phyloP scores from a whole-genome alignment of 176 grass and related monocot species.

The Phoenix roebelenii region DNA sequence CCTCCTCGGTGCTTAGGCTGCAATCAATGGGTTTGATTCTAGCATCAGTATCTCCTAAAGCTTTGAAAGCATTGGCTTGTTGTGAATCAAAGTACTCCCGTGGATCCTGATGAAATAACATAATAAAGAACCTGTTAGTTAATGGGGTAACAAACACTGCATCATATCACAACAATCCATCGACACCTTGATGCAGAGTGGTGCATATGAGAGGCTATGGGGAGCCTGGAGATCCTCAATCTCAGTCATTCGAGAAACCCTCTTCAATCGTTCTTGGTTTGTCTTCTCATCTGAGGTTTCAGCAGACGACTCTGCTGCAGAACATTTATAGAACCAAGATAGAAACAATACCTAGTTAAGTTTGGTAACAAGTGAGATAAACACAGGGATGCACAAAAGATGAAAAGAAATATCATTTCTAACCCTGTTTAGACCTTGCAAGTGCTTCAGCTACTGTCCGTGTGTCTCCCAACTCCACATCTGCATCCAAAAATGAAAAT shows the following conservation, averaged over 20 bases:
- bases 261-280: slow-evolving; percentile 42
- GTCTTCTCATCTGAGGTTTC: slow-evolving; percentile 46
- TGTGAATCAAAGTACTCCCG: slow-evolving; percentile 95
- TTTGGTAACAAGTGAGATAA: neutral
- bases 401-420: slow-evolving; percentile 21
- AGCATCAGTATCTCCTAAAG: slow-evolving; percentile 48
- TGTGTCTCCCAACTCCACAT: slow-evolving; percentile 65
- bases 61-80: slow-evolving; percentile 85
- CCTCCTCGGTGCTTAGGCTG: slow-evolving; percentile 63
- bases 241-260: slow-evolving; percentile 78
- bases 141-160: neutral
- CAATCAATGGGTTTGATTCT: slow-evolving; percentile 38
- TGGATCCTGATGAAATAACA: slow-evolving; percentile 62
- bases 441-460: slow-evolving; percentile 82
- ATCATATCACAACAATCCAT: neutral
- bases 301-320: slow-evolving; percentile 40
- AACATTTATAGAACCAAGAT: neutral
- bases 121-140: slow-evolving; percentile 14
- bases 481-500: slow-evolving; percentile 38
- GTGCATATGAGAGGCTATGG: slow-evolving; percentile 43
- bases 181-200: slow-evolving; percentile 81
- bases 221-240: slow-evolving; percentile 82
- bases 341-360: no score
- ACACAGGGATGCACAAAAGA: slow-evolving; percentile 6
- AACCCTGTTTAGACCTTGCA: slow-evolving; percentile 74